Percentiles rank a stretch among this genome's conserved stretches.
Conservation (phyloP, 2,329 filamentous ascomycete species). For the Xylaria multiplex region DNA sequence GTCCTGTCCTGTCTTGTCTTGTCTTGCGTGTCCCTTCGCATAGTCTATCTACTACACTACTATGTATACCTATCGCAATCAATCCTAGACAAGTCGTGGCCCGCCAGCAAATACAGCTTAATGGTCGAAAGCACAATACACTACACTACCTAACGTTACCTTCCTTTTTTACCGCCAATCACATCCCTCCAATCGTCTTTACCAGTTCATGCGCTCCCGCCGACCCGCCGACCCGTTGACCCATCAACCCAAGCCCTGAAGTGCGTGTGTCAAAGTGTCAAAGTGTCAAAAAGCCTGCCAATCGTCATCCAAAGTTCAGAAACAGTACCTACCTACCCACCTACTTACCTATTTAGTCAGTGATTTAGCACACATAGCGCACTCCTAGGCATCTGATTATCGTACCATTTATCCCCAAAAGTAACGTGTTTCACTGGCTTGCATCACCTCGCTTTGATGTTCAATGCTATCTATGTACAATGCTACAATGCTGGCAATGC, state of each 20-base stretch:
- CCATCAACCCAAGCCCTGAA: neutral
- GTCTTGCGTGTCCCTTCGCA: too few species aligned
- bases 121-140: conserved; percentile 5
- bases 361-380: neutral
- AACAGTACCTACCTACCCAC: too few species aligned
- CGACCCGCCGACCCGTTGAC: neutral
- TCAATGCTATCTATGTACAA: conserved; percentile 9
- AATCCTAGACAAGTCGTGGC: conserved; percentile 23
- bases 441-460: conserved; percentile 13
- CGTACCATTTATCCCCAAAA: conserved; percentile 17
- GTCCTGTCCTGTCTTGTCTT: neutral
- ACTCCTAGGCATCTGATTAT: conserved; percentile 12
- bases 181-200: neutral
- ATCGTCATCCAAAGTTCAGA: too few species aligned
- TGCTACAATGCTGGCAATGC: neutral
- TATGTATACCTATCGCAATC: neutral
- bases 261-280: neutral
- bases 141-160: too few species aligned
- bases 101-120: conserved; percentile 17
- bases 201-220: conserved; percentile 30
- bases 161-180: conserved; percentile 18
- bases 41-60: too few species aligned
- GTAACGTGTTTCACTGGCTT: conserved; percentile 9
- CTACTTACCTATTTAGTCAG: neutral
- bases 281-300: neutral